Conservation (phyloP, 2,329 filamentous ascomycete genomes). For the Aureobasidium sp. region DNA sequence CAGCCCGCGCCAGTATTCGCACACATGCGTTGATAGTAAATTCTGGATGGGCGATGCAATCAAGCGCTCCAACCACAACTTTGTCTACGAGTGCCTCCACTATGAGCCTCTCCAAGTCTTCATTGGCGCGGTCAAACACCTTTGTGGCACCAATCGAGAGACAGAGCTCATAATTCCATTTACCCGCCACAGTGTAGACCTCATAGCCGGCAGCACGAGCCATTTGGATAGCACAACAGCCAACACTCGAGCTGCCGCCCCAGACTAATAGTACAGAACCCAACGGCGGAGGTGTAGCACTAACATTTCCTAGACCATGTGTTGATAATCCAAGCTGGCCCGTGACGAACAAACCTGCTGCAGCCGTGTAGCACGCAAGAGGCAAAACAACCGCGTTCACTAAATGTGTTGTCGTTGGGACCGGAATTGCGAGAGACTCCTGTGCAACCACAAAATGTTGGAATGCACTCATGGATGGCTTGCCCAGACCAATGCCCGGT, state of each 20-base stretch:
- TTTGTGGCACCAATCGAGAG: not conserved
- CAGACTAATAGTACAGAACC: constrained; percentile 32
- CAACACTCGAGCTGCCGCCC: constrained; percentile 57
- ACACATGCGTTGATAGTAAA: too few species aligned
- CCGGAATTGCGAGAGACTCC: not conserved
- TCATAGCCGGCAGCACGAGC: constrained; percentile 48
- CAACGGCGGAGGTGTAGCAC: not conserved
- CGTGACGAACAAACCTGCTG: not conserved
- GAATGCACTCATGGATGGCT: not conserved
- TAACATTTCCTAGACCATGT: not conserved
- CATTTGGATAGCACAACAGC: constrained; percentile 53
- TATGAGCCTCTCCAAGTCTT: not conserved
- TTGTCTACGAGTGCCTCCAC: not conserved
- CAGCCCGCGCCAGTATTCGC: too few species aligned
- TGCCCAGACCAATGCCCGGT: not conserved
- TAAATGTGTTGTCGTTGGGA: not conserved
- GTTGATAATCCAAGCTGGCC: not conserved
- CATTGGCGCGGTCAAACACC: not conserved
- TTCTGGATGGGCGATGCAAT: not conserved
- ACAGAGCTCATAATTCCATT: not conserved
- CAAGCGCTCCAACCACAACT: not conserved
- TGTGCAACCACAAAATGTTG: not conserved
- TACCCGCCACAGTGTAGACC: constrained; percentile 48
- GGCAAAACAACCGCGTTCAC: not conserved
- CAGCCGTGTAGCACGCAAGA: not conserved